These are phyloP conservation scores for Neurospora tetrasperma DNA, from an alignment of 495 filamentous ascomycete genomes.

Conservation along the genomic window DNA sequence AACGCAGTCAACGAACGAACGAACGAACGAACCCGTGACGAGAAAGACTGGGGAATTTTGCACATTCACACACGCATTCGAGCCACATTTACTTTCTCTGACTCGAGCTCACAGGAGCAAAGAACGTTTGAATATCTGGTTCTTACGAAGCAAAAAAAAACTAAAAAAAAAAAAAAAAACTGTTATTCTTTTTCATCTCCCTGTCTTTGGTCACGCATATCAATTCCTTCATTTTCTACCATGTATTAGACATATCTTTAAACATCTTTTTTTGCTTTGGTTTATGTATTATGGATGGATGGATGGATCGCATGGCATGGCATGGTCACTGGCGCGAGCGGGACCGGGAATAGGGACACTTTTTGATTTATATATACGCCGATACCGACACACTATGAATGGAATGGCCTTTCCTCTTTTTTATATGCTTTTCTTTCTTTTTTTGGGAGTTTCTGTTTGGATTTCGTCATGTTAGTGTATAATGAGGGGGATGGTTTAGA, in stretches of 20 bases:
- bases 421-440: not conserved
- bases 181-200: not conserved
- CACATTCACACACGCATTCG: not conserved
- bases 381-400: not conserved
- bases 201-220: not conserved
- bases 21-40: not conserved
- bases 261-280: not conserved
- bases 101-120: not conserved
- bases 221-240: not conserved
- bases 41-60: not conserved
- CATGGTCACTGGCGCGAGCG: not conserved
- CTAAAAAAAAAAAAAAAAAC: no score
- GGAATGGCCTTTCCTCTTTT: not conserved
- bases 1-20: not conserved
- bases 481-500: not conserved
- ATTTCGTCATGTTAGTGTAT: not conserved
- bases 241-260: not conserved
- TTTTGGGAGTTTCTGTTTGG: not conserved
- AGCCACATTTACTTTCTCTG: not conserved
- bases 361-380: not conserved
- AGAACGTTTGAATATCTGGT: not conserved
- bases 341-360: not conserved
- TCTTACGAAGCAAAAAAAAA: not conserved
- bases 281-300: not conserved
- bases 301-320: not conserved